phyloP scores from a whole-genome alignment of 495 filamentous ascomycete species.

The Aspergillus sparsus region DNA sequence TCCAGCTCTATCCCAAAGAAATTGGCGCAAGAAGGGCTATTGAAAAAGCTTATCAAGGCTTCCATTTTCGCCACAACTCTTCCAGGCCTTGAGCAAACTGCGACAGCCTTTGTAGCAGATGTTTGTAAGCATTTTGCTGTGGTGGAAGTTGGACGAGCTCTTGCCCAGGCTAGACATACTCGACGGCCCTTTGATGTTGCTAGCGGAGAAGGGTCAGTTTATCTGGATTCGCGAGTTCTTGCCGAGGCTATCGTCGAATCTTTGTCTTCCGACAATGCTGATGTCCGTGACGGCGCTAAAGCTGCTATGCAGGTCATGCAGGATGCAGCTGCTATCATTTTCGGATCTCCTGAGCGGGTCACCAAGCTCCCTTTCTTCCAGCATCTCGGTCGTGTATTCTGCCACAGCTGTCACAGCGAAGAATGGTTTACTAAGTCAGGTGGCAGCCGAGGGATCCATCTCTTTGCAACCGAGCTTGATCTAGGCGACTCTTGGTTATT shows the following conservation, averaged over 20 bases:
- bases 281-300: conserved; percentile 83
- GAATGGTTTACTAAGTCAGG: conserved; percentile 98
- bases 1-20: conserved; percentile 84
- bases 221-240: conserved; percentile 79
- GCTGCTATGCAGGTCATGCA: conserved; percentile 72
- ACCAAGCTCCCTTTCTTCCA: conserved; percentile 77
- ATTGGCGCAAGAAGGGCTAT: conserved; percentile 71
- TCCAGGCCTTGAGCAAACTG: conserved; percentile 72
- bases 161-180: conserved; percentile 72
- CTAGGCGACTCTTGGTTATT: conserved; percentile 82
- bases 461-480: conserved; percentile 75
- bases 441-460: conserved; percentile 83
- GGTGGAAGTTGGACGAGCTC: conserved; percentile 80
- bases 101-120: conserved; percentile 71
- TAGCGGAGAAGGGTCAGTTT: conserved; percentile 82
- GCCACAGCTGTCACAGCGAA: conserved; percentile 92
- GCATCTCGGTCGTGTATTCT: conserved; percentile 77
- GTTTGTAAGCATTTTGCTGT: conserved; percentile 87
- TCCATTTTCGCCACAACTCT: conserved; percentile 83
- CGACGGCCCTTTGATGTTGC: conserved; percentile 76
- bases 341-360: conserved; percentile 70
- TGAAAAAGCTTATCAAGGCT: conserved; percentile 87
- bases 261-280: conserved; percentile 75
- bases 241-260: conserved; percentile 86
- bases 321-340: conserved; percentile 75